Conservation (phyloP, 768 basidiomycete genomes). For the Suillus cothurnatus region DNA sequence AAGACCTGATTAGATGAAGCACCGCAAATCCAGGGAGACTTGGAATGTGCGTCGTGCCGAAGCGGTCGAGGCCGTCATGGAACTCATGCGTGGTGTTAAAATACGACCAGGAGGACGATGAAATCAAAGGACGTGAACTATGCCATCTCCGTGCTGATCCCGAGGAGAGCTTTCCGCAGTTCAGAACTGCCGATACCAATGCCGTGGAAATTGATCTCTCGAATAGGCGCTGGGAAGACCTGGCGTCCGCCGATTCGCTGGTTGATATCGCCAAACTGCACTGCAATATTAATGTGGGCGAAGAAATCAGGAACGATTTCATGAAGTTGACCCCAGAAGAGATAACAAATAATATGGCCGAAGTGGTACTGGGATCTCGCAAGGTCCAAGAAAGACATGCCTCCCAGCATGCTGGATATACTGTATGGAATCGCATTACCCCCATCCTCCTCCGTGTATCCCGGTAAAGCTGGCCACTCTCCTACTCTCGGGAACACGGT, state of each 20-base stretch:
- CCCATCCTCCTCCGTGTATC: conserved; percentile 85
- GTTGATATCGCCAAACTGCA: conserved; percentile 91
- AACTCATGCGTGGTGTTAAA: conserved; percentile 44
- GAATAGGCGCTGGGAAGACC: conserved; percentile 84
- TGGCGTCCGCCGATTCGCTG: conserved; percentile 90
- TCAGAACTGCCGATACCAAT: conserved; percentile 38
- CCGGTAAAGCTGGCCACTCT: conserved; percentile 86
- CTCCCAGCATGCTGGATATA: conserved; percentile 83
- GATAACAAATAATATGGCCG: conserved; percentile 79
- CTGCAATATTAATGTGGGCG: conserved; percentile 79
- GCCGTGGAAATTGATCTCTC: conserved; percentile 44
- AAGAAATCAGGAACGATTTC: conserved; percentile 76
- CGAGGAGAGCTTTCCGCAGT: conserved; percentile 42
- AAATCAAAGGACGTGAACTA: conserved; percentile 38
- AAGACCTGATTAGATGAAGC: conserved; percentile 89
- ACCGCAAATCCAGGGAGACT: conserved; percentile 69
- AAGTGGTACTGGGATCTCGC: conserved; percentile 96
- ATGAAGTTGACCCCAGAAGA: conserved; percentile 65
- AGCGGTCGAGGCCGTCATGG: conserved; percentile 62
- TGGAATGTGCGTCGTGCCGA: conserved; percentile 60
- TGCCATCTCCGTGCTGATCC: conserved; percentile 39
- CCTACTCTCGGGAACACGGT: conserved; percentile 83
- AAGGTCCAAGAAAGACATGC: conserved; percentile 65
- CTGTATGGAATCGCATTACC: conserved; percentile 78
- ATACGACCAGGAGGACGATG: conserved; percentile 43